Percentiles rank a stretch among this genome's conserved stretches.
phyloP scores from a whole-genome alignment of 495 filamentous ascomycete species.

The Annulohypoxylon moriforme region DNA sequence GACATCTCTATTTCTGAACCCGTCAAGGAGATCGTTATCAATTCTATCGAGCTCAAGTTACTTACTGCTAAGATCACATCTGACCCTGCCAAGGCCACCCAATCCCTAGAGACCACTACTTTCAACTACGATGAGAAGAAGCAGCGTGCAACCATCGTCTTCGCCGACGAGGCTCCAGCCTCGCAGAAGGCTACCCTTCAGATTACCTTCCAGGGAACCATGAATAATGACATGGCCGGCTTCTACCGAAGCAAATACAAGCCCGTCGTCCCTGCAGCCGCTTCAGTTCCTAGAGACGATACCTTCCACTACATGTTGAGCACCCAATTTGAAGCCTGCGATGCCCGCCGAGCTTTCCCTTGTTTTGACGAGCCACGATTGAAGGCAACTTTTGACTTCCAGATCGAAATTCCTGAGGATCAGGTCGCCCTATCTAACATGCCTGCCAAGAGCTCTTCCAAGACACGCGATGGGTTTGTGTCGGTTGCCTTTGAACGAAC shows the following conservation, averaged over 20 bases:
- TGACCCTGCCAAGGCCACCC: constrained; percentile 59
- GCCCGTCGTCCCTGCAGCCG: constrained; percentile 72
- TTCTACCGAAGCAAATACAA: constrained; percentile 98
- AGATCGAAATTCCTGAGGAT: constrained; percentile 88
- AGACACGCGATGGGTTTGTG: constrained; percentile 73
- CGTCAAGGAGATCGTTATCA: constrained; percentile 78
- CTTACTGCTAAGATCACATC: constrained; percentile 61
- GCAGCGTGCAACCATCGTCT: constrained; percentile 80
- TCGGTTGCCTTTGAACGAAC: constrained; percentile 85
- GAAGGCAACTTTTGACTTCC: constrained; percentile 94
- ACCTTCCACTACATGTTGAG: constrained; percentile 93
- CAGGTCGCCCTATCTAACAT: constrained; percentile 94
- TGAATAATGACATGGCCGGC: constrained; percentile 96
- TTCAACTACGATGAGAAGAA: constrained; percentile 82
- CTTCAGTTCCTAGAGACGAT: constrained; percentile 79
- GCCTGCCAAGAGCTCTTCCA: constrained; percentile 77
- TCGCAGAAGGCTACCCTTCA: constrained; percentile 70
- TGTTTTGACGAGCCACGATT: constrained; percentile 98
- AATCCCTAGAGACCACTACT: constrained; percentile 67
- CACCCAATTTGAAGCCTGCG: constrained; percentile 97
- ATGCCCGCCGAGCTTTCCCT: constrained; percentile 92
- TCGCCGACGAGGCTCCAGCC: constrained; percentile 72
- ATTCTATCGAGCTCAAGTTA: constrained; percentile 73
- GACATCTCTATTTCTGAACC: constrained; percentile 68
- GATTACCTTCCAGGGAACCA: constrained; percentile 83